Percentiles rank a stretch among this genome's conserved stretches.
Evolutionary conservation across 2,329 filamentous ascomycete genomes (phyloP).

Genomic region (Helotiales sp.): DNA sequence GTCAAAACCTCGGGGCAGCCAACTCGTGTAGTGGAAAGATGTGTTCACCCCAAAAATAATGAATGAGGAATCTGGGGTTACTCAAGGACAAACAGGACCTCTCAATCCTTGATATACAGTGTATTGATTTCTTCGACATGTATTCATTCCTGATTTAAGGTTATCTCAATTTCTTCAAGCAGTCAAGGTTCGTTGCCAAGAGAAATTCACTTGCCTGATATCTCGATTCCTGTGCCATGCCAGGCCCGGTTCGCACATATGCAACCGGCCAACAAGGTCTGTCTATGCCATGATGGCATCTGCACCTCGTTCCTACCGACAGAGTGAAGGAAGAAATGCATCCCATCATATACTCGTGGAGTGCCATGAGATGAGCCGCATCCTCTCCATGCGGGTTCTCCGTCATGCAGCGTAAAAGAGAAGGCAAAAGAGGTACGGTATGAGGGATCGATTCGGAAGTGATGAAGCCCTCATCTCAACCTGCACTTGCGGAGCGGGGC

Average conservation of each 20-base stretch:
- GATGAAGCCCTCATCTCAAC: not conserved
- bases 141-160: not conserved
- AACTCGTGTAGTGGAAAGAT: not conserved
- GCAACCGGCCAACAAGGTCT: not conserved
- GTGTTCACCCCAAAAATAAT: not conserved
- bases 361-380: not conserved
- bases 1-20: conserved; percentile 1
- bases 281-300: not conserved
- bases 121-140: too few species aligned
- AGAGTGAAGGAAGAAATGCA: not conserved
- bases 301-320: not conserved
- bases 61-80: not conserved
- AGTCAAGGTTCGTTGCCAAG: not conserved
- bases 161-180: conserved; percentile 7
- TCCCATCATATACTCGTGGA: not conserved
- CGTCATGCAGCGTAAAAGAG: not conserved
- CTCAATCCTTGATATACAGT: not conserved
- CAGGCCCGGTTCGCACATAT: not conserved
- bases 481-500: not conserved
- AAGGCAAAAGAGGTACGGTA: not conserved
- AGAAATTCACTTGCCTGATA: not conserved
- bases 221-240: not conserved
- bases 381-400: not conserved
- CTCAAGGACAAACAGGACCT: not conserved
- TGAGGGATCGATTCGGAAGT: too few species aligned